Conservation (phyloP, 805 yeast genomes). For the Saccharomycopsis capsularis region DNA sequence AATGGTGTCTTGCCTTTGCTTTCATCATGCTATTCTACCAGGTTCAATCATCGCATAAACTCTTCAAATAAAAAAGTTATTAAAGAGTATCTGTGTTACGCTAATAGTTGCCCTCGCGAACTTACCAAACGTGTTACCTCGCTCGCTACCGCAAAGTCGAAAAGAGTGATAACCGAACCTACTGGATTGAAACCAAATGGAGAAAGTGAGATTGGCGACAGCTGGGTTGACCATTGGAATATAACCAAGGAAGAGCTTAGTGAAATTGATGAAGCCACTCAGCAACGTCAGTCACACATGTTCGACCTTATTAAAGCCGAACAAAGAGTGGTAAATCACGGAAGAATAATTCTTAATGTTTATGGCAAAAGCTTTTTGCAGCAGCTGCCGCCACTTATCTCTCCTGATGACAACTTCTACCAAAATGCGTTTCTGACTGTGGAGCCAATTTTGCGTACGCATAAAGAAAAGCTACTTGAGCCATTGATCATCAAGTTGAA, state of each 20-base stretch:
- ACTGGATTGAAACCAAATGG: slow-evolving; percentile 33
- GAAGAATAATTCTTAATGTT: slow-evolving; percentile 54
- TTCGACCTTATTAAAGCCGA: slow-evolving; percentile 72
- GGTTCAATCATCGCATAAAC: slow-evolving; percentile 13
- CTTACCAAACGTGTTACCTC: slow-evolving; percentile 9
- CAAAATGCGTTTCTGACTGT: slow-evolving; percentile 54
- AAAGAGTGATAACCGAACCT: slow-evolving; percentile 39
- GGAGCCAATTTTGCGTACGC: slow-evolving; percentile 46
- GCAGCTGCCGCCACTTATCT: slow-evolving; percentile 38
- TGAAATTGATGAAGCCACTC: slow-evolving; percentile 42
- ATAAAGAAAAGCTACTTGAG: slow-evolving; percentile 45
- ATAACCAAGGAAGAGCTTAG: slow-evolving; percentile 46
- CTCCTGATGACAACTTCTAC: slow-evolving; percentile 49
- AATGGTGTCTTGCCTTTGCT: slow-evolving; percentile 32
- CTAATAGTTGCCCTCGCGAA: slow-evolving; percentile 20
- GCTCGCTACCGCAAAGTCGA: slow-evolving; percentile 21
- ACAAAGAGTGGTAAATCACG: slow-evolving; percentile 60
- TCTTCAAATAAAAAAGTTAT: slow-evolving; percentile 12
- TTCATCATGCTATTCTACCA: slow-evolving; percentile 28
- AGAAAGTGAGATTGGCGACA: slow-evolving; percentile 34
- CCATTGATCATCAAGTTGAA: slow-evolving; percentile 53
- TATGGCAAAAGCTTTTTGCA: slow-evolving; percentile 40
- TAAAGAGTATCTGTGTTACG: slow-evolving; percentile 14
- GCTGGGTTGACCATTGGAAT: slow-evolving; percentile 66
- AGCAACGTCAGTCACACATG: slow-evolving; percentile 65